Evolutionary conservation across 176 grass and related monocot species (phyloP), one percentile per base, ranked within the genome.

Genomic region (Oryza meridionalis): DNA sequence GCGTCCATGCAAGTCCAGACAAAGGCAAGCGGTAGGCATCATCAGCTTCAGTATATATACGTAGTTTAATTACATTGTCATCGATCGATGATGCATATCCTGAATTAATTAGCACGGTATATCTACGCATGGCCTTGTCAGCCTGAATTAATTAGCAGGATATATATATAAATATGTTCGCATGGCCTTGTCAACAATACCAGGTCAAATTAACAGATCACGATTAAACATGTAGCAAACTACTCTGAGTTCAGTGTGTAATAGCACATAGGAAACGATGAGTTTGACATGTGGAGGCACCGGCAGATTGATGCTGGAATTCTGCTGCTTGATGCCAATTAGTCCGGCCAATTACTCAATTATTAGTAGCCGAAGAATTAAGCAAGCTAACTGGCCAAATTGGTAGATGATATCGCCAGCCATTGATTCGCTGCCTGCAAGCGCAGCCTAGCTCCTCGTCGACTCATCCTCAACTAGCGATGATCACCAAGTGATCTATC

Each of bases 211-310:
- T 33, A 33, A 46, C 51, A 75, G 27, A 75, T 67, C 66, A 74
- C 55, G 19, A 19, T 58, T n/a, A n/a, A 9, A 21, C 16, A 58
- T 58, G 19, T 9, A 58, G 19, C 2, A 58, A 58, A 58, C 53
- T n/a, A 58, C 51, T 55, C 21, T 21, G 5, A 55, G 6, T 55
- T 55, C 51, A 21, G 51, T 55, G 17, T 55, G 51, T 19, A 5
- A 55, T 73, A 68, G 21, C 64, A 31, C 70, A 51, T 3, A 64
- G 50, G 61, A 76, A 81, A 81, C 42, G 43, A 77, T 81, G 72
- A 77, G 59, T 67, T 79, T 73, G 77, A 77, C 88, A 89, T 81
- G 61, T 77, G 83, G 83, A 85, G 78, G 51, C 73, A 61, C 38
- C 38, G 38, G 38, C 38, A 40, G 38, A 40, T 43, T 47, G 53